Conservation (phyloP, 2,329 filamentous ascomycete species). For the Alternaria arborescens region DNA sequence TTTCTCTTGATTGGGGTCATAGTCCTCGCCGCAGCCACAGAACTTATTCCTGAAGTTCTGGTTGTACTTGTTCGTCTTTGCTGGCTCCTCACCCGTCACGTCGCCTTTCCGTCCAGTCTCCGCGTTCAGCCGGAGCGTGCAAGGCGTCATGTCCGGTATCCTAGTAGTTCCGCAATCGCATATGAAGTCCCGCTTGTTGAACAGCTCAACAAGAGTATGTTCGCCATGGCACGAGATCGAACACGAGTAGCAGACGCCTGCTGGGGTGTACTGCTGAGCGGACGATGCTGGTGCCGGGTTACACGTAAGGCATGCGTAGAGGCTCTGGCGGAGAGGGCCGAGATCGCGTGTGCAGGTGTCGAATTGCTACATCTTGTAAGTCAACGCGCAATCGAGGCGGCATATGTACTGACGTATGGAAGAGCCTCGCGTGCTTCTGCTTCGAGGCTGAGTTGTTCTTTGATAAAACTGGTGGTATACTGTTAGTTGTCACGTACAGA, state of each 20-base stretch:
- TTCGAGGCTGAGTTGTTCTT: constrained; percentile 88
- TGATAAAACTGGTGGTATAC: constrained; percentile 73
- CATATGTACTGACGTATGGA: constrained; percentile 74
- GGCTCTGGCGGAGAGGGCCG: constrained; percentile 82
- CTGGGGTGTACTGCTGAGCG: constrained; percentile 71
- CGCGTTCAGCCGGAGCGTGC: constrained; percentile 76
- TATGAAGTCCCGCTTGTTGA: constrained; percentile 92
- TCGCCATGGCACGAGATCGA: constrained; percentile 97
- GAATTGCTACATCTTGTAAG: constrained; percentile 72
- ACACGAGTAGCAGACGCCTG: constrained; percentile 94
- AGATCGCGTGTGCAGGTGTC: constrained; percentile 92
- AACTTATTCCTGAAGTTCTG: constrained; percentile 95
- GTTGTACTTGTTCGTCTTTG: constrained; percentile 84
- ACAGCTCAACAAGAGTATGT: constrained; percentile 93
- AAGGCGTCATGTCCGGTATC: constrained; percentile 74
- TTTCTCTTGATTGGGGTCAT: constrained; percentile 87
- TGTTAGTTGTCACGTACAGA: background rate
- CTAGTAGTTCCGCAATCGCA: constrained; percentile 95
- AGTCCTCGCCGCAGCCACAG: constrained; percentile 87
- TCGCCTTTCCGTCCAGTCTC: constrained; percentile 77
- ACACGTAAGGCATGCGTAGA: constrained; percentile 95
- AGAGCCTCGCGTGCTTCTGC: constrained; percentile 94
- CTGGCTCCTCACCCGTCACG: constrained; percentile 78
- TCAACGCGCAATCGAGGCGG: background rate
- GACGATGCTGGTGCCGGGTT: constrained; percentile 76